Evolutionary conservation across 23 red algal genomes (phyloP).

Genomic region (Gracilaria vermiculophylla): DNA sequence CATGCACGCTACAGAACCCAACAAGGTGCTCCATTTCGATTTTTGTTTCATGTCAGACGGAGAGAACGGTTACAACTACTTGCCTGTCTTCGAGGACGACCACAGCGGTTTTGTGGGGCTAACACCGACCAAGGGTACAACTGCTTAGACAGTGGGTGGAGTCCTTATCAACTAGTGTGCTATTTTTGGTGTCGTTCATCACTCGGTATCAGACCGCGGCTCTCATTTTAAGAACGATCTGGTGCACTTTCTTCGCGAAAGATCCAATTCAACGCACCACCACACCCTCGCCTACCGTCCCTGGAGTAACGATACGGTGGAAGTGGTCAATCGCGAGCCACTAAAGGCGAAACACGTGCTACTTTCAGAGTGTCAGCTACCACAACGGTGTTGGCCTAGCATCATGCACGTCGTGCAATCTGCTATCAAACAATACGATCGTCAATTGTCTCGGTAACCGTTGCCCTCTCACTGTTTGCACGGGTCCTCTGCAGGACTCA

Average conservation of each 20-base stretch:
- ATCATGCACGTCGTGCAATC: neutral
- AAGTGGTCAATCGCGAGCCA: neutral
- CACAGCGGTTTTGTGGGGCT: neutral
- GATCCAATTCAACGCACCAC: too few relatives aligned
- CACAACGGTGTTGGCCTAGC: neutral
- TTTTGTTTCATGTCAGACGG: neutral
- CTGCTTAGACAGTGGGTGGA: neutral
- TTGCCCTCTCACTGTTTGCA: neutral
- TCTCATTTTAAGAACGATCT: neutral
- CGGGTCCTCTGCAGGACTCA: neutral
- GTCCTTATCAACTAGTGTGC: constrained; percentile 5
- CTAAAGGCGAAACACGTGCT: neutral
- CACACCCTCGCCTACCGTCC: too few relatives aligned
- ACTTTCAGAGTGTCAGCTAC: constrained; percentile 12
- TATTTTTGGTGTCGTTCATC: neutral
- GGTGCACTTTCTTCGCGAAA: too few relatives aligned
- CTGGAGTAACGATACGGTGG: neutral
- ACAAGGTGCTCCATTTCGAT: constrained; percentile 24
- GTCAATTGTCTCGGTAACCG: neutral
- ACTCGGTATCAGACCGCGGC: too few relatives aligned
- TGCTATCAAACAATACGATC: neutral
- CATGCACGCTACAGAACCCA: neutral
- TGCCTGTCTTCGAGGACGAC: constrained; percentile 20
- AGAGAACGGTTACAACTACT: neutral
- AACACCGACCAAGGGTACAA: neutral